Conservation (phyloP, 2,329 filamentous ascomycete genomes). For the Aspergillus amoenus region DNA sequence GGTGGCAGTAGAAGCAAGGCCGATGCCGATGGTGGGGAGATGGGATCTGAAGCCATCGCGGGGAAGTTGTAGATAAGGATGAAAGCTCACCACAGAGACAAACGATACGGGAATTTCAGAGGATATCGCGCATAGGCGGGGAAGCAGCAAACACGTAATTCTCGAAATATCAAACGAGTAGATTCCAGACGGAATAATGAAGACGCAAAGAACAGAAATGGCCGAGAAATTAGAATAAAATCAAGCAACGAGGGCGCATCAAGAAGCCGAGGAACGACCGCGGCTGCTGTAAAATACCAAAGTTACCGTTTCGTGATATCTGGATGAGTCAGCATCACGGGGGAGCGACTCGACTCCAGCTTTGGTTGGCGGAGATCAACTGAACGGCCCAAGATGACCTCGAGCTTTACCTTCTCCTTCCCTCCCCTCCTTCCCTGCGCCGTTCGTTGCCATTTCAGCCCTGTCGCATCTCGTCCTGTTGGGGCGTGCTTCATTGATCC, state of each 20-base stretch:
- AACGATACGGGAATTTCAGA: background rate
- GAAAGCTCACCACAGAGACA: background rate
- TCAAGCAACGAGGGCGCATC: background rate
- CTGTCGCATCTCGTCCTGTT: background rate
- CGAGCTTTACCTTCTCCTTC: background rate
- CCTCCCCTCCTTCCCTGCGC: background rate
- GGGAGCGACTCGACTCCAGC: slow-evolving; percentile 4
- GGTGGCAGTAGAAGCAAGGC: slow-evolving; percentile 63
- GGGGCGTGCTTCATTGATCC: slow-evolving; percentile 20
- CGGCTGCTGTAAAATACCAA: background rate
- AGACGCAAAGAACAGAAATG: background rate
- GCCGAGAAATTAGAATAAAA: background rate
- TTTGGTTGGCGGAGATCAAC: background rate
- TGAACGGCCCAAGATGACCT: background rate
- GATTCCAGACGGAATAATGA: background rate
- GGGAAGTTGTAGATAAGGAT: slow-evolving; percentile 10
- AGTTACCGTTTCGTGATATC: slow-evolving; percentile 3
- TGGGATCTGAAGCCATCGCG: slow-evolving; percentile 25
- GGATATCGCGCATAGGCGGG: background rate
- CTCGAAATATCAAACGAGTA: background rate
- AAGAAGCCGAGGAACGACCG: slow-evolving; percentile 3
- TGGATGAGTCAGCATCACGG: slow-evolving; percentile 21
- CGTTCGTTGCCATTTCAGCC: slow-evolving; percentile 8
- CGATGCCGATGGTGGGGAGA: slow-evolving; percentile 29
- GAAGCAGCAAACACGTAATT: background rate